A percentile compares a stretch with the other conserved stretches of the same genome.
phyloP scores from a whole-genome alignment of 2,329 filamentous ascomycete genomes.

The Penicillium glabrum region DNA sequence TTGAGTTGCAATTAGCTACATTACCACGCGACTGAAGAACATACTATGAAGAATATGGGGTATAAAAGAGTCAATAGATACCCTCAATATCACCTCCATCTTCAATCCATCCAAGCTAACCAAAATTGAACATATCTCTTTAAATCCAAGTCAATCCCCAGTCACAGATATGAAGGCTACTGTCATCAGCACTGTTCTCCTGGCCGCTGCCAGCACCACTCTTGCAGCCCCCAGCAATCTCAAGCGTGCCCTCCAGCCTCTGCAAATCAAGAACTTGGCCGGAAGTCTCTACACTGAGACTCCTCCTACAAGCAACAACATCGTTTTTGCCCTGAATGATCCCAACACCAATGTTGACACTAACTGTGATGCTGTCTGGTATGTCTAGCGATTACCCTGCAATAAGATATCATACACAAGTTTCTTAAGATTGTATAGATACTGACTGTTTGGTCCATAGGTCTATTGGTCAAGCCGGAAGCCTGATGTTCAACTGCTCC shows the following conservation, averaged over 20 bases:
- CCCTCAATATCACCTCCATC: not conserved
- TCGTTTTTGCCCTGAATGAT: constrained; percentile 13
- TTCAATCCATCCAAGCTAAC: not conserved
- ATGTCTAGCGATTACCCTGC: not conserved
- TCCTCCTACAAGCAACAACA: constrained; percentile 3
- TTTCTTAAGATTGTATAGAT: not conserved
- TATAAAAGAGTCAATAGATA: not conserved
- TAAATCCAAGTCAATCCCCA: not conserved
- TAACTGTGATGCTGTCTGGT: constrained; percentile 13
- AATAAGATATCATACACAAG: not conserved
- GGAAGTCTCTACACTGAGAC: constrained; percentile 9
- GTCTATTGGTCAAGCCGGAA: constrained; percentile 9
- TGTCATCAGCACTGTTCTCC: constrained; percentile 3
- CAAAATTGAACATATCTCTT: not conserved
- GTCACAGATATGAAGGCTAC: constrained; percentile 13
- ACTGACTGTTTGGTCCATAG: constrained; percentile 1
- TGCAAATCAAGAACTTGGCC: constrained; percentile 8
- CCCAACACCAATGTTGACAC: constrained; percentile 12
- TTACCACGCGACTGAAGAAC: not conserved
- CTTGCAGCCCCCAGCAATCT: constrained; percentile 9
- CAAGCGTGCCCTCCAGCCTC: constrained; percentile 7
- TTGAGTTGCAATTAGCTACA: not conserved
- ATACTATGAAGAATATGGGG: not conserved
- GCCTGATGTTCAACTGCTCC: constrained; percentile 10
- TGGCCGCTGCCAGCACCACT: constrained; percentile 9